Percentiles rank a stretch among this genome's conserved stretches.
Conservation (phyloP, 345 rosid species). For the Eucalyptus albens region DNA sequence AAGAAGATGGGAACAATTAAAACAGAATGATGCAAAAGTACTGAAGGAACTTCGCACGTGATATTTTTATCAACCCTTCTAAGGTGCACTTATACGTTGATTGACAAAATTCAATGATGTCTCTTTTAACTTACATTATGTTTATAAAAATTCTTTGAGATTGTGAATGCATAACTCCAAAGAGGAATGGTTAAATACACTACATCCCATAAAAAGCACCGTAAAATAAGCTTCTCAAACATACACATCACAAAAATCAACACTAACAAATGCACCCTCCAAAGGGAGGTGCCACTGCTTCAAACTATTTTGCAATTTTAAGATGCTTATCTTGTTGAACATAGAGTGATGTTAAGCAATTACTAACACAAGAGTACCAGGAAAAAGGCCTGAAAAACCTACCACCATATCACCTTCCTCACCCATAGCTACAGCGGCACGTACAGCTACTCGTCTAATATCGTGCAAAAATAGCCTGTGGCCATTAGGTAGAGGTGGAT, state of each 20-base stretch:
- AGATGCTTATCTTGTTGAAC: background rate
- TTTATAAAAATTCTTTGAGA: background rate
- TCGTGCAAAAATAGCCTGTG: conserved; percentile 86
- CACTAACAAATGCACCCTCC: background rate
- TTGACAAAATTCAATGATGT: background rate
- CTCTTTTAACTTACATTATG: background rate
- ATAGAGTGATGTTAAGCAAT: background rate
- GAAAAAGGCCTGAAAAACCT: conserved; percentile 27
- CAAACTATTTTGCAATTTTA: background rate
- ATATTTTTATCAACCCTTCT: background rate
- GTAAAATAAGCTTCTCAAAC: background rate
- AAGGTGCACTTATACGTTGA: background rate
- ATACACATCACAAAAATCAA: background rate
- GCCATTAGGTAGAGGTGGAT: conserved; percentile 86
- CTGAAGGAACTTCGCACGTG: background rate
- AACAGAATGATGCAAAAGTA: background rate
- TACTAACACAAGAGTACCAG: background rate
- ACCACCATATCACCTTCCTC: conserved; percentile 98
- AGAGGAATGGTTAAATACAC: background rate
- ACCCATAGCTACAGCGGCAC: conserved; percentile 95
- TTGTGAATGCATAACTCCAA: background rate
- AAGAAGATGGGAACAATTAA: background rate
- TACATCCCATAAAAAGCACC: background rate
- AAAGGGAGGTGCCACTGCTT: background rate
- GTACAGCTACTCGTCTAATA: conserved; percentile 84